Conservation (phyloP, 495 filamentous ascomycete genomes). For the Thozetella sp. region DNA sequence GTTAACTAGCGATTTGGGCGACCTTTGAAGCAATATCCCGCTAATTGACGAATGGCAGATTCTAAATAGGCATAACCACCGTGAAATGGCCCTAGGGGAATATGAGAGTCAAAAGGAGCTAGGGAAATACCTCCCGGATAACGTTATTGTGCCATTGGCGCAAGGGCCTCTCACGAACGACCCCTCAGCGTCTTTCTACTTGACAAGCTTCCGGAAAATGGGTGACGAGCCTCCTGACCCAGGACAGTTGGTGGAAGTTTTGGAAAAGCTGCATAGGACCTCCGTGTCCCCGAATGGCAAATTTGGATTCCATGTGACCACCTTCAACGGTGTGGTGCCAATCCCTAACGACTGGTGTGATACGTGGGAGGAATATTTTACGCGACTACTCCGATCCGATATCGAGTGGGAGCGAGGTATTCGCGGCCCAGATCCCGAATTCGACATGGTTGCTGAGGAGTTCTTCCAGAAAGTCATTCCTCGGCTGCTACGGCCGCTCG, state of each 20-base stretch:
- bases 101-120: conserved; percentile 18
- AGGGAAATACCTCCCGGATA: conserved; percentile 13
- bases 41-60: conserved; percentile 9
- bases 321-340: conserved; percentile 40
- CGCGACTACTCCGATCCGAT: conserved; percentile 11
- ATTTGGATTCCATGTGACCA: conserved; percentile 52
- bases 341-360: conserved; percentile 42
- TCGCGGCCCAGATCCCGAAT: conserved; percentile 7
- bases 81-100: conserved; percentile 20
- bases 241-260: conserved; percentile 23
- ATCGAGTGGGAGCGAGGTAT: conserved; percentile 5
- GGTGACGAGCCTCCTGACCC: conserved; percentile 27
- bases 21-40: not conserved
- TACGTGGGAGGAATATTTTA: conserved; percentile 47
- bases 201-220: conserved; percentile 15
- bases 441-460: conserved; percentile 3
- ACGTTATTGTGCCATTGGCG: conserved; percentile 10
- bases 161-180: conserved; percentile 12
- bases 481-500: conserved; percentile 32
- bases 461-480: conserved; percentile 35
- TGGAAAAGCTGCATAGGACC: conserved; percentile 40
- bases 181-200: conserved; percentile 9
- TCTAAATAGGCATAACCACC: conserved; percentile 5
- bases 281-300: conserved; percentile 44
- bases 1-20: not conserved